Evolutionary conservation across 2,329 filamentous ascomycete genomes (phyloP), one percentile per base, ranked within the genome.

Genomic region (Conoideocrella luteorostrata): DNA sequence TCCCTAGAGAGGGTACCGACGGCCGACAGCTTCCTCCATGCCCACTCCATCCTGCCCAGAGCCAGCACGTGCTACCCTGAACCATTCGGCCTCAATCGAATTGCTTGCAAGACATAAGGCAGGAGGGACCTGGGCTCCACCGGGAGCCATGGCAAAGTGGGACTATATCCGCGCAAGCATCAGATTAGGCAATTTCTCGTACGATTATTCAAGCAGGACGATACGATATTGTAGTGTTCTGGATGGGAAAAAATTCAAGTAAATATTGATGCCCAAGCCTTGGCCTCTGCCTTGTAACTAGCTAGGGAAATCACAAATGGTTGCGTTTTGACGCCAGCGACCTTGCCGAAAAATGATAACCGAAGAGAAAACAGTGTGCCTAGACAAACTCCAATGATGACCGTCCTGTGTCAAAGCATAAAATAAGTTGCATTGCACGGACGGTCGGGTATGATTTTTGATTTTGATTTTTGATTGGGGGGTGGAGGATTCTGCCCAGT

Each of bases 21-120:
- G n/a, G n/a, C n/a, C n/a, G n/a, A n/a, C n/a, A n/a, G n/a, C n/a
- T n/a, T n/a, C n/a, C n/a, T n/a, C n/a, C n/a, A n/a, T n/a, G n/a
- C n/a, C n/a, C n/a, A n/a, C n/a, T n/a, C n/a, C n/a, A n/a, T n/a
- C n/a, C n/a, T n/a, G n/a, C n/a, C n/a, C n/a, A n/a, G n/a, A 32
- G 24, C 10, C 17, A 36, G 21, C 38, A 40, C 38, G 38, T 40
- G 38, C n/a, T n/a, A n/a, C n/a, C n/a, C n/a, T n/a, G n/a, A n/a
- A n/a, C n/a, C n/a, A n/a, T n/a, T n/a, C n/a, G n/a, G n/a, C n/a
- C n/a, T n/a, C n/a, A n/a, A n/a, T n/a, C n/a, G n/a, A n/a, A n/a
- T n/a, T n/a, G n/a, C n/a, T n/a, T n/a, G n/a, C 38, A 21, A 18
- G 2, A 7, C 30, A 9, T 33, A 7, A 7, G 10, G 30, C 7